Evolutionary conservation across 805 yeast species (phyloP).

Genomic region (Kazachstania psychrophila): DNA sequence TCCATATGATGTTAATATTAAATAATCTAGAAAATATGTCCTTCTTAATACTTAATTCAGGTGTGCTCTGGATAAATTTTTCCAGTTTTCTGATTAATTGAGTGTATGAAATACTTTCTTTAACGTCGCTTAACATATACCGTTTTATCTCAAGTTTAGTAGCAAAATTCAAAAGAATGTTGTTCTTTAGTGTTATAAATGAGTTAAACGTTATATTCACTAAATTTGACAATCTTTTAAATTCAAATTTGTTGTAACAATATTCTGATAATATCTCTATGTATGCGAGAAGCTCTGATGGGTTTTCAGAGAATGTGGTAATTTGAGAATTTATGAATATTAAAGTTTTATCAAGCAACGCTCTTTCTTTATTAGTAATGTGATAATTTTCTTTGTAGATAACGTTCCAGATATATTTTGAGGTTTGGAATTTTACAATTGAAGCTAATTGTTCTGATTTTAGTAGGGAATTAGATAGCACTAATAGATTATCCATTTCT

Average conservation of each 20-base stretch:
- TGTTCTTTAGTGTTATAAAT: conserved; percentile 13
- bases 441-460: neutral
- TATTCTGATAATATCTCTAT: conserved; percentile 10
- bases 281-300: conserved; percentile 1
- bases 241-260: conserved; percentile 13
- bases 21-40: conserved; percentile 15
- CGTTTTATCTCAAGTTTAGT: conserved; percentile 8
- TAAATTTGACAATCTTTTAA: conserved; percentile 21
- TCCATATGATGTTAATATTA: conserved; percentile 13
- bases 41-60: conserved; percentile 6
- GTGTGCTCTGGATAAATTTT: conserved; percentile 15
- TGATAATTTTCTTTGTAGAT: conserved; percentile 7
- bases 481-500: neutral
- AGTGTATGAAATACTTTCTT: neutral
- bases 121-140: conserved; percentile 5
- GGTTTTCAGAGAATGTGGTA: neutral
- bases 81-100: conserved; percentile 12
- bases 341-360: conserved; percentile 17
- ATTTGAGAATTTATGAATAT: conserved; percentile 15
- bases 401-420: conserved; percentile 8
- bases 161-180: conserved; percentile 9
- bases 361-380: conserved; percentile 2
- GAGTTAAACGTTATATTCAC: conserved; percentile 24
- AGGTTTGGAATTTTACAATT: neutral
- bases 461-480: neutral